Evolutionary conservation across 2,329 filamentous ascomycete species (phyloP), one percentile per base, ranked within the genome.

Genomic region (Apiospora saccharicola): DNA sequence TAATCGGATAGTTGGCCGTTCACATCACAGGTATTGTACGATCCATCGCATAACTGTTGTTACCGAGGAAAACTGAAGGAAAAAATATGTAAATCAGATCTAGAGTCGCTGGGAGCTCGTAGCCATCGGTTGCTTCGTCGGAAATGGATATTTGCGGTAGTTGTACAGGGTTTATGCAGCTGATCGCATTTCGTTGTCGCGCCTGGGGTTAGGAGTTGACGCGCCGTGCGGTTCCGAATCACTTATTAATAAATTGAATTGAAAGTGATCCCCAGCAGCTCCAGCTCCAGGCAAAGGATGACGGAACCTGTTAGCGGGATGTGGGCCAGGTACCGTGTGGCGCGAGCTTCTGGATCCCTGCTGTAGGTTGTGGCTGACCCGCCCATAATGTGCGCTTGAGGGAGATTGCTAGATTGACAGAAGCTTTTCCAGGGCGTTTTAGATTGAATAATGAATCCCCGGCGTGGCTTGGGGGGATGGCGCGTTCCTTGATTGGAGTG

Each of bases 291-390:
- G n/a, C 41, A 19, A 67, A 43, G 19, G 37, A 68, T 43, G 43
- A 68, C 43, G 64, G 37, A 46, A 68, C 64, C 26, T 44, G 41
- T 68, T 68, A 41, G 57, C 22, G 57, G 57, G 34, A 64, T n/a
- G 57, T 64, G 57, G 57, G 57, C 57, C 57, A 64, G 57, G 57
- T n/a, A 64, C 57, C 34, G 22, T 64, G 57, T 64, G 57, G 57
- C 57, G 57, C 34, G 57, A 64, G 57, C 57, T 64, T 8, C 7
- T 19, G 13, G 3, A 34, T 34, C 26, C 53, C 53, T 16, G 30
- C 53, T 37, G 53, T 34, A 37, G 30, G 7, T 19, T 61, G 53
- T 61, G 53, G 53, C 53, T 61, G 53, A 61, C 19, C 30, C 16
- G 53, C 53, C 26, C 3, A 37, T 22, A 37, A 34, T 22, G 53